These are phyloP conservation scores for Saturnispora halmiae DNA, from an alignment of 805 yeast genomes.

Conservation along the genomic window DNA sequence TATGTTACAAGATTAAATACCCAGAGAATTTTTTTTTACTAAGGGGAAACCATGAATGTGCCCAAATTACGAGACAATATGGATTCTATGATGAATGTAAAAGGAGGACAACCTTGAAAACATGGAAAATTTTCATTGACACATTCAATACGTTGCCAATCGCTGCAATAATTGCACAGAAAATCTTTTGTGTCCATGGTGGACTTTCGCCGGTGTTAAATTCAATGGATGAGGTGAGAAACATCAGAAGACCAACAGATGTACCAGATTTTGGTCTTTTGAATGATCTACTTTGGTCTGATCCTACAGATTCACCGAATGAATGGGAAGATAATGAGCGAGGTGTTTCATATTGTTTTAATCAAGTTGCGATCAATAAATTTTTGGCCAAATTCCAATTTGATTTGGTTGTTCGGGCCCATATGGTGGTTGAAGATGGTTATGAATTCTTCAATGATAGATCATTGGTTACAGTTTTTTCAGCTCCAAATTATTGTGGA, in stretches of 20 bases:
- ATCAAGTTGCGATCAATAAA: constrained; percentile 71
- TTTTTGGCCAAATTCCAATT: constrained; percentile 66
- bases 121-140: constrained; percentile 91
- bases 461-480: constrained; percentile 61
- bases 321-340: constrained; percentile 88
- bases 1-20: constrained; percentile 91
- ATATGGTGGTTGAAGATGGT: constrained; percentile 81
- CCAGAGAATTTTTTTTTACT: constrained; percentile 92
- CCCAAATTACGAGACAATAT: constrained; percentile 91
- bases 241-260: constrained; percentile 73
- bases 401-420: constrained; percentile 77
- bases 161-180: constrained; percentile 92
- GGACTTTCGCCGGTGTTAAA: constrained; percentile 71
- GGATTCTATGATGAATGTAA: constrained; percentile 98
- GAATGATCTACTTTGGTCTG: constrained; percentile 75
- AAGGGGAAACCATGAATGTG: constrained; percentile 96
- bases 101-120: constrained; percentile 81
- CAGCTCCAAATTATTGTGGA: constrained; percentile 76
- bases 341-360: constrained; percentile 75
- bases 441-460: constrained; percentile 69
- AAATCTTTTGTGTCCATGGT: constrained; percentile 87
- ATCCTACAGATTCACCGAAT: constrained; percentile 72
- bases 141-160: constrained; percentile 92
- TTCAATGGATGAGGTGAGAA: constrained; percentile 64
- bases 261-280: constrained; percentile 77